phyloP scores from a whole-genome alignment of 1,139 yeast species.

The Trichomonascaceae sp. region DNA sequence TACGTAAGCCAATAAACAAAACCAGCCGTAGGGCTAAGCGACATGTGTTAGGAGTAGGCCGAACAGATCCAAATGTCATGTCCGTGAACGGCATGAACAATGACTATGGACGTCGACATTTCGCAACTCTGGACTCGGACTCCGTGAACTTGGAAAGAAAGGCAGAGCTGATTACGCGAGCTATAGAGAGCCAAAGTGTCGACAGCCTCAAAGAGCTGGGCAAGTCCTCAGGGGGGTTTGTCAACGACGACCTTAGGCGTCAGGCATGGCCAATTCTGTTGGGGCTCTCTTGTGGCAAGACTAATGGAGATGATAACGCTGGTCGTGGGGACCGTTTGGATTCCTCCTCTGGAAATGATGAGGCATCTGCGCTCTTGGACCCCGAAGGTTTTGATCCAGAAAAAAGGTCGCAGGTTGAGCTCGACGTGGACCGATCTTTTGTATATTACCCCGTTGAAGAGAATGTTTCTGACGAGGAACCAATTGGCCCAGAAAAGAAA shows the following conservation, averaged over 20 bases:
- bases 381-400: no score
- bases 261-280: conserved; percentile 9
- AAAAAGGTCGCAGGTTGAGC: conserved; percentile 60
- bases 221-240: conserved; percentile 37
- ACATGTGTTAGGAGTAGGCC: no score
- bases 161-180: no score
- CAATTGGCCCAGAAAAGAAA: conserved; percentile 11
- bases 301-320: conserved; percentile 3
- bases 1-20: no score
- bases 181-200: conserved; percentile 12
- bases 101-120: no score
- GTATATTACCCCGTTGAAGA: conserved; percentile 19
- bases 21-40: no score
- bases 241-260: conserved; percentile 30
- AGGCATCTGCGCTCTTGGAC: not conserved
- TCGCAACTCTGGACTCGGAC: no score
- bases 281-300: conserved; percentile 3
- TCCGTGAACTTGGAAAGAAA: no score
- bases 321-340: no score
- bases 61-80: no score
- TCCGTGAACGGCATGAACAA: no score
- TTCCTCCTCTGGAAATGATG: no score
- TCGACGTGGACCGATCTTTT: conserved; percentile 69
- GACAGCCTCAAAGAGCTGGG: conserved; percentile 24
- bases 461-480: conserved; percentile 13